Evolutionary conservation across 257 asterid species (phyloP).

Genomic region (Ligustrum vulgare): DNA sequence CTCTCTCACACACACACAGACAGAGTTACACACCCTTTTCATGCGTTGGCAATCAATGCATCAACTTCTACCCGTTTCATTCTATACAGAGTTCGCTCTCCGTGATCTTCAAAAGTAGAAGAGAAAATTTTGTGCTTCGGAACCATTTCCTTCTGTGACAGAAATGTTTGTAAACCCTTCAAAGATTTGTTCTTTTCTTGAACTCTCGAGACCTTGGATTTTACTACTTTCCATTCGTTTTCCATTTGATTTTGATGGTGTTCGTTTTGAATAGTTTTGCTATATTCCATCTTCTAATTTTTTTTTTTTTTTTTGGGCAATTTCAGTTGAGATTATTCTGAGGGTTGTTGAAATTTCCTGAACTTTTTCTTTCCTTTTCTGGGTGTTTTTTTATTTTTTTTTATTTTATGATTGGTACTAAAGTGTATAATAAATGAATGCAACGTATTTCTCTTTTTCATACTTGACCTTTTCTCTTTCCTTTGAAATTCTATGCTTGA

Average conservation of each 20-base stretch:
- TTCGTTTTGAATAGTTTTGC: not conserved
- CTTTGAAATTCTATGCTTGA: slow-evolving; percentile 29
- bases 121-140: not conserved
- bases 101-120: slow-evolving; percentile 7
- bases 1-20: no score
- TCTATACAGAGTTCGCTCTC: slow-evolving; percentile 32
- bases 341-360: not conserved
- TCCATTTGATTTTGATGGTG: not conserved
- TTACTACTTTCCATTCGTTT: slow-evolving; percentile 19
- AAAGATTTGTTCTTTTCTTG: slow-evolving; percentile 35
- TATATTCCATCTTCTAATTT: not conserved
- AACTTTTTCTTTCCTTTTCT: not conserved
- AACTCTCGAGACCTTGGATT: slow-evolving; percentile 13
- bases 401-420: slow-evolving; percentile 5
- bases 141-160: not conserved
- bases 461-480: slow-evolving; percentile 12
- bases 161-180: slow-evolving; percentile 3
- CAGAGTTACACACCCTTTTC: slow-evolving; percentile 31
- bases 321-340: not conserved
- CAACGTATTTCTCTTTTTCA: slow-evolving; percentile 14
- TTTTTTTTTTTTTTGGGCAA: not conserved
- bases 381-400: not conserved
- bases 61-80: slow-evolving; percentile 27
- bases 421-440: slow-evolving; percentile 9
- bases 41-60: slow-evolving; percentile 68